phyloP scores from a whole-genome alignment of 768 basidiomycete genomes.

The Amylocystis lapponica region DNA sequence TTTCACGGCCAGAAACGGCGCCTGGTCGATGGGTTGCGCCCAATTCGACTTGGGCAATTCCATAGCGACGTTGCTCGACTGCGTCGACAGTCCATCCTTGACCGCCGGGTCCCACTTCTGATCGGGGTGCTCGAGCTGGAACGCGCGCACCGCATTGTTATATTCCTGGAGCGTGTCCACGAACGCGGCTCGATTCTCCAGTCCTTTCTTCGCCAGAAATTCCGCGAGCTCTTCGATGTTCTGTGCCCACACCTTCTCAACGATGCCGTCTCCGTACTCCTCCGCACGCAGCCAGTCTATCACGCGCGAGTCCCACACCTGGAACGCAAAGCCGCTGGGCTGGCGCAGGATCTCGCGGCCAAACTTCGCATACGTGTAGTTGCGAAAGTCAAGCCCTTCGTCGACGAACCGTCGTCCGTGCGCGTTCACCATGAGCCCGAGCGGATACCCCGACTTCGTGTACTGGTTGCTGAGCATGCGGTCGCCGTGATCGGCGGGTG shows the following conservation, averaged over 20 bases:
- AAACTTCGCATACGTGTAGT: conserved; percentile 69
- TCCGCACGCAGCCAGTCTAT: conserved; percentile 45
- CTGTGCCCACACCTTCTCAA: conserved; percentile 46
- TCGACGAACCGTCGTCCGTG: conserved; percentile 59
- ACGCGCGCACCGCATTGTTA: conserved; percentile 42
- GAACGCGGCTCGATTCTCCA: conserved; percentile 38
- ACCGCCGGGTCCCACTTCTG: conserved; percentile 54
- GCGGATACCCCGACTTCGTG: conserved; percentile 70
- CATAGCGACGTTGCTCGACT: conserved; percentile 32
- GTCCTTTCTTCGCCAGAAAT: conserved; percentile 38
- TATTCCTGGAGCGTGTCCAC: conserved; percentile 42
- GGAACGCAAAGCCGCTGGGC: conserved; percentile 56
- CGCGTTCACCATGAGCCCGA: conserved; percentile 64
- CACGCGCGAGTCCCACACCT: conserved; percentile 53
- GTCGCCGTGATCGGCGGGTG: conserved; percentile 43
- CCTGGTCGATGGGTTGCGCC: conserved; percentile 49
- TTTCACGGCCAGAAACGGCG: conserved; percentile 60
- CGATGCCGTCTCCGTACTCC: conserved; percentile 60
- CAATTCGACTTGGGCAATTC: conserved; percentile 59
- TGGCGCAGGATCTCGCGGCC: conserved; percentile 55
- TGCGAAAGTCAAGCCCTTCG: conserved; percentile 67
- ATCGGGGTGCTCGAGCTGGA: conserved; percentile 29
- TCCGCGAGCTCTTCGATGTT: conserved; percentile 46
- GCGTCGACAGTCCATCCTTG: conserved; percentile 57
- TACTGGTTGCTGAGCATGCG: conserved; percentile 61